Percentiles rank a stretch among this genome's conserved stretches.
Conservation (phyloP, 108 stramenopile species). For the Fragilariopsis cylindrus region DNA sequence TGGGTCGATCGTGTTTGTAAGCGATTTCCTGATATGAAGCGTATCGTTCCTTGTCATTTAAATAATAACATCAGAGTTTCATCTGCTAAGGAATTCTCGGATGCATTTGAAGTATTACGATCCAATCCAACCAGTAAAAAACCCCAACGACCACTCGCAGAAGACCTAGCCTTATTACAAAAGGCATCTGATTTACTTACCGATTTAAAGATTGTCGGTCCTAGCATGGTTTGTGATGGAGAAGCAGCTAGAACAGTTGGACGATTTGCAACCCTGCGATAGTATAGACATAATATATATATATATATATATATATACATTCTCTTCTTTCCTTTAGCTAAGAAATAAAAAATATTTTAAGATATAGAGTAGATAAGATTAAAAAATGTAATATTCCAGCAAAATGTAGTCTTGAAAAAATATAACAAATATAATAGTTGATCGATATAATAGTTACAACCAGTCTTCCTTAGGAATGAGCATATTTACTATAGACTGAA, state of each 20-base stretch:
- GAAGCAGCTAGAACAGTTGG: conserved; percentile 64
- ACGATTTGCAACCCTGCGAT: conserved; percentile 46
- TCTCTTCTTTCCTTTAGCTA: too few relatives aligned
- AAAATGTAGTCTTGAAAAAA: too few relatives aligned
- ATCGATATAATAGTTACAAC: too few relatives aligned
- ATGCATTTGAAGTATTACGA: conserved; percentile 78
- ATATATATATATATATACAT: not conserved
- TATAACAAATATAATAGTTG: too few relatives aligned
- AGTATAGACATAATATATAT: not conserved
- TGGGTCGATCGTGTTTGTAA: conserved; percentile 78
- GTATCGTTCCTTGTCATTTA: conserved; percentile 86
- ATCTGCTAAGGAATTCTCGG: conserved; percentile 56
- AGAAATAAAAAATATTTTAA: too few relatives aligned
- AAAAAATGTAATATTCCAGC: too few relatives aligned
- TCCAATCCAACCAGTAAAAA: conserved; percentile 47
- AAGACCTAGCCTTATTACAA: conserved; percentile 80
- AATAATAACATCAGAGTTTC: conserved; percentile 73
- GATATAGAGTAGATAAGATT: too few relatives aligned
- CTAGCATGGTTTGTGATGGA: conserved; percentile 78
- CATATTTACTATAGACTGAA: too few relatives aligned
- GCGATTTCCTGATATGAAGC: conserved; percentile 77
- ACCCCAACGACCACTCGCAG: conserved; percentile 67
- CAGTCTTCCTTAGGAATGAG: too few relatives aligned
- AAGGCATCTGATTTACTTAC: conserved; percentile 79
- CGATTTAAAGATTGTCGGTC: conserved; percentile 60